Evolutionary conservation across 75 land plant species (phyloP).

Genomic region (Selaginella tamariscina): DNA sequence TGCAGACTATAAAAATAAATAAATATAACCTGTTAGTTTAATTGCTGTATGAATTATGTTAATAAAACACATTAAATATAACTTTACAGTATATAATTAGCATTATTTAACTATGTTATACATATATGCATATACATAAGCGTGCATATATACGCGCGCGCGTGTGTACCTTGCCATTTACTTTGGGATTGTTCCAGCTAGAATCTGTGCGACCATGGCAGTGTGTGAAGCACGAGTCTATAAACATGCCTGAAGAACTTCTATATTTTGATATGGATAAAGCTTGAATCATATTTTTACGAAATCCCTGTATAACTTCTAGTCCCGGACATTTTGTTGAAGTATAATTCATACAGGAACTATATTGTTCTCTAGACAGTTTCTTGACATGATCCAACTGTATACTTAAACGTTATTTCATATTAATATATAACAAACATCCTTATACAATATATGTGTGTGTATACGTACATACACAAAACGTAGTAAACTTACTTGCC

Average conservation of each 20-base stretch:
- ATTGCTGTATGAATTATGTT: too few species aligned
- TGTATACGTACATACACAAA: too few species aligned
- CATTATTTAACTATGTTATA: too few species aligned
- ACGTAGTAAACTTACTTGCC: not conserved
- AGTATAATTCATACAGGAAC: not conserved
- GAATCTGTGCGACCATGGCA: conserved; percentile 46
- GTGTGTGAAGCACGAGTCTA: conserved; percentile 65
- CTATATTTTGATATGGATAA: not conserved
- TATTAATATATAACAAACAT: not conserved
- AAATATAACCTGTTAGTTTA: too few species aligned
- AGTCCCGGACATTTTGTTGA: not conserved
- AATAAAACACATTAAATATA: too few species aligned
- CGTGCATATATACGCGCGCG: too few species aligned
- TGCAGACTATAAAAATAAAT: too few species aligned
- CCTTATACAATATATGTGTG: too few species aligned
- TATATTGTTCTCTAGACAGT: not conserved
- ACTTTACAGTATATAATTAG: too few species aligned
- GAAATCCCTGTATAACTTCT: not conserved
- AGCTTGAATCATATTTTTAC: not conserved
- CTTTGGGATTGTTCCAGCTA: conserved; percentile 60
- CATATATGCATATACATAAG: too few species aligned
- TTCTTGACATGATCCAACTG: not conserved
- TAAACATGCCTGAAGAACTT: conserved; percentile 32
- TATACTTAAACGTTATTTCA: not conserved
- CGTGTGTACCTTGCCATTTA: conserved; percentile 55